These are phyloP conservation scores for Alternaria incomplexa DNA, from an alignment of 2,329 filamentous ascomycete genomes.

Conservation along the genomic window DNA sequence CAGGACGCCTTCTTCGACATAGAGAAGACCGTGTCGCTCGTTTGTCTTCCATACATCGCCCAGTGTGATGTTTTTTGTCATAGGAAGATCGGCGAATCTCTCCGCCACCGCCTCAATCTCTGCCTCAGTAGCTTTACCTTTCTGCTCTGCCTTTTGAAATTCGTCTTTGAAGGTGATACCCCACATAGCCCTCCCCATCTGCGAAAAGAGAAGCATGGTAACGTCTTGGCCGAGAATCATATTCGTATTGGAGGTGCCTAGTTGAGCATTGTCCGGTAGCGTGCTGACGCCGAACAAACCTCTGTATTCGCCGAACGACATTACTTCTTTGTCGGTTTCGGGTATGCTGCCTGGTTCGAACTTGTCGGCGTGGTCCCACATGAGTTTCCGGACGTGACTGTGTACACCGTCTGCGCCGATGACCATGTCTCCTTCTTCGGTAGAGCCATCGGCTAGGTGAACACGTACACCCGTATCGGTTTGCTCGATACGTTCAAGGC, in stretches of 20 bases:
- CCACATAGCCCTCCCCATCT: constrained; percentile 15
- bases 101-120: constrained; percentile 38
- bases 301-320: constrained; percentile 16
- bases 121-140: constrained; percentile 16
- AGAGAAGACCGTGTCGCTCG: constrained; percentile 31
- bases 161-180: constrained; percentile 17
- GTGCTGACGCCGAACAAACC: constrained; percentile 24
- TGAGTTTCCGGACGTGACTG: constrained; percentile 24
- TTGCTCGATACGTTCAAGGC: constrained; percentile 22
- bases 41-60: constrained; percentile 38
- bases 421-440: constrained; percentile 26
- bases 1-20: constrained; percentile 49
- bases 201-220: constrained; percentile 37
- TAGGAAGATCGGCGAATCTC: constrained; percentile 29
- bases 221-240: constrained; percentile 27
- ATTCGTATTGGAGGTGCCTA: constrained; percentile 29
- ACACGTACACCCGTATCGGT: constrained; percentile 19
- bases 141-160: constrained; percentile 8
- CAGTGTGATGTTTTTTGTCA: constrained; percentile 41
- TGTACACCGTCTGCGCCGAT: constrained; percentile 35
- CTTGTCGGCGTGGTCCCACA: constrained; percentile 27
- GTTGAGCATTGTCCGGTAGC: constrained; percentile 21
- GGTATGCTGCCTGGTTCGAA: constrained; percentile 9
- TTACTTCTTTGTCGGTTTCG: constrained; percentile 13
- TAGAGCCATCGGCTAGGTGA: constrained; percentile 20